Evolutionary conservation across 139 green algal species (phyloP), one percentile per base, ranked within the genome.

Genomic region (Zygnema cylindricum): DNA sequence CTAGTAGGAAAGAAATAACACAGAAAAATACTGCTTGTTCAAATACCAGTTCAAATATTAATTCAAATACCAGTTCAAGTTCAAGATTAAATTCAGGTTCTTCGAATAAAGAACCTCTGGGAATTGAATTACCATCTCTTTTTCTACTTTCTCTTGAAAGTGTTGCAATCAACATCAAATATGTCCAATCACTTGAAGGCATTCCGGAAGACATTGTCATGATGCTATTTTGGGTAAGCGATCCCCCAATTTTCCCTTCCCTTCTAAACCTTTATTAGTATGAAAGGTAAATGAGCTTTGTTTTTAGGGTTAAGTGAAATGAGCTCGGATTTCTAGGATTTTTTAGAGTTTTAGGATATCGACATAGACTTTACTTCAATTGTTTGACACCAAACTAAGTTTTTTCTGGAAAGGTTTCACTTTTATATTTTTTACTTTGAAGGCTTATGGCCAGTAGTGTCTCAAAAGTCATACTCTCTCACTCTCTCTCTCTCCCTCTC

Each of bases 201-300:
- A 43, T 79, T 43, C 71, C 71, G 7, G 71, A 79, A 43, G 71
- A 79, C 7, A 16, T 79, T 79, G 71, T 43, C 11, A 79, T 79
- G 36, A 41, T 79, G 38, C 71, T 79, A 11, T 79, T 79, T 79
- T 79, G 71, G 71, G 71, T 79, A 43, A 79, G 71, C 7, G 49
- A 63, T 25, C 7, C 49, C 16, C 16, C 16, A 63, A n/a, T n/a
- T n/a, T 73, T 73, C 30, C 30, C 57, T 73, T 25, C 57, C 30
- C 57, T 30, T 73, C 30, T 73, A 73, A 73, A 73, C 25, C 30
- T 73, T 73, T 25, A 30, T 73, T 25, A 30, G 30, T 35, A 30
- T 73, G 30, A 25, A 73, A 35, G 25, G 57, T 30, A 25, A 73
- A 25, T 30, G 25, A 30, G 25, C 57, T 73, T 30, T 35, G 30